Evolutionary conservation across 176 grass and related monocot species (phyloP).

Genomic region (Avena eriantha): DNA sequence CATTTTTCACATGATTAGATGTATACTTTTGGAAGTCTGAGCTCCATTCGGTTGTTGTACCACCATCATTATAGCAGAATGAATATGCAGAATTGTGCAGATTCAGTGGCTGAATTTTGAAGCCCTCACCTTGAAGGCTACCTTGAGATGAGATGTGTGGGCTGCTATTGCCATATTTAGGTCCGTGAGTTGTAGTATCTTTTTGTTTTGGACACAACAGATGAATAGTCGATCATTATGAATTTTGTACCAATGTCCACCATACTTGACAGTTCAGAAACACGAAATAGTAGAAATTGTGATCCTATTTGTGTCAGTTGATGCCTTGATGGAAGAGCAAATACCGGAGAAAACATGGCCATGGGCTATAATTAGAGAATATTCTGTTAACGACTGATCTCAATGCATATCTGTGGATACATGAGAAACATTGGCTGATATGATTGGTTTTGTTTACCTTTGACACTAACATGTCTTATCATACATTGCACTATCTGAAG

Average conservation of each 20-base stretch:
- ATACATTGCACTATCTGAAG: not conserved
- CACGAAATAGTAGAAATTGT: constrained; percentile 22
- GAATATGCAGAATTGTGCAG: constrained; percentile 40
- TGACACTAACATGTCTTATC: not conserved
- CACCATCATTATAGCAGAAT: constrained; percentile 41
- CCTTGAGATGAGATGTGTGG: constrained; percentile 28
- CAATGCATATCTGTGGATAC: not conserved
- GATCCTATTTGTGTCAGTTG: constrained; percentile 1
- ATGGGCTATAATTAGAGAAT: constrained; percentile 4
- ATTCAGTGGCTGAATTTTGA: constrained; percentile 39
- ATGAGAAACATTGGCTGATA: not conserved
- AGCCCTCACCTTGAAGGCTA: constrained; percentile 46
- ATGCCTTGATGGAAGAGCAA: constrained; percentile 4
- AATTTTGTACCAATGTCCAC: constrained; percentile 49
- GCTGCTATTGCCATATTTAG: constrained; percentile 34
- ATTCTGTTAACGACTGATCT: not conserved
- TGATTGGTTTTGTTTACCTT: not conserved
- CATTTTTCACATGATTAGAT: constrained; percentile 81
- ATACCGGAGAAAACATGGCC: not conserved
- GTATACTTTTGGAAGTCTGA: constrained; percentile 32
- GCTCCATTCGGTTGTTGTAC: constrained; percentile 32
- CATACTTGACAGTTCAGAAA: constrained; percentile 10
- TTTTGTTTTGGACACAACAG: constrained; percentile 28
- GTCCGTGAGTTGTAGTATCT: constrained; percentile 29
- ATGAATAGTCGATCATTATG: constrained; percentile 28